A percentile compares a stretch with the other conserved stretches of the same genome.
Evolutionary conservation across 2,329 filamentous ascomycete species (phyloP).

Genomic region (Diaporthe aspalathi): DNA sequence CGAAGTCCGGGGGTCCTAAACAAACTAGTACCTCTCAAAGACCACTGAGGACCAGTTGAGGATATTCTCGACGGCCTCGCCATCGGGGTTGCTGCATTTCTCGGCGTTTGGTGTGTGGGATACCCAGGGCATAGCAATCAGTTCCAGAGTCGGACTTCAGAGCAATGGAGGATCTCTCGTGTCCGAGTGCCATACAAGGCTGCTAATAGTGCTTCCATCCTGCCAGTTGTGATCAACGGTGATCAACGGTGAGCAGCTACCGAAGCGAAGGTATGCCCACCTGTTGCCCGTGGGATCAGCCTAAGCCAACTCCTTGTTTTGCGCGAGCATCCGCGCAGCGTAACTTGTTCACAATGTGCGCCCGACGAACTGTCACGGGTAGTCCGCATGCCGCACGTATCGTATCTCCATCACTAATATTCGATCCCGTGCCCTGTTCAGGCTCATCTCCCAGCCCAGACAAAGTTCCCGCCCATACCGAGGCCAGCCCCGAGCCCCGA

Average conservation of each 20-base stretch:
- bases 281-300: background rate
- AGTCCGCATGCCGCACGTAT: background rate
- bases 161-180: slow-evolving; percentile 26
- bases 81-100: slow-evolving; percentile 21
- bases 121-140: slow-evolving; percentile 34
- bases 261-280: background rate
- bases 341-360: too few species aligned
- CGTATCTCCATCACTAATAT: background rate
- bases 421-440: background rate
- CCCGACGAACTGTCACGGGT: background rate
- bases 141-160: background rate
- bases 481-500: slow-evolving; percentile 61
- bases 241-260: background rate
- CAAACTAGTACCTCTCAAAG: background rate
- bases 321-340: background rate
- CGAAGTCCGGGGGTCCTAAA: slow-evolving; percentile 10
- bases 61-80: background rate
- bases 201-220: background rate
- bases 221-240: too few species aligned
- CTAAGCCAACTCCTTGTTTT: background rate
- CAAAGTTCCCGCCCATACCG: slow-evolving; percentile 69
- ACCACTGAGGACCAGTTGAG: background rate
- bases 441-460: slow-evolving; percentile 56
- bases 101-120: slow-evolving; percentile 36
- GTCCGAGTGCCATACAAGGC: background rate